A percentile compares a stretch with the other conserved stretches of the same genome.
phyloP scores from a whole-genome alignment of 257 asterid genomes.

The Catharanthus roseus region DNA sequence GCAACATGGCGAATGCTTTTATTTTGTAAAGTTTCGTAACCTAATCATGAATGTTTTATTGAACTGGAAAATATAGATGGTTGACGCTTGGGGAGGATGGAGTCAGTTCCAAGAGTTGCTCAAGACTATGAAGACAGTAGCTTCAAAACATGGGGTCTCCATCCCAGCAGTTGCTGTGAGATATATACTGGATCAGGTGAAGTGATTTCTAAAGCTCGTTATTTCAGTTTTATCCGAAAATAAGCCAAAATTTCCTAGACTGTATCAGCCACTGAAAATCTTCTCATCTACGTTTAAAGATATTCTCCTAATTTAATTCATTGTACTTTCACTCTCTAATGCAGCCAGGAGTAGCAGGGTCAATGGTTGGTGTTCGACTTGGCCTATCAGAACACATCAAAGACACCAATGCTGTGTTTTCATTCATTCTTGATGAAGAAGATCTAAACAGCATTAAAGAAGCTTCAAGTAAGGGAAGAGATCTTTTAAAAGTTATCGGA shows the following conservation, averaged over 20 bases:
- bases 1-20: neutral
- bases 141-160: conserved; percentile 71
- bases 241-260: neutral
- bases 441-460: conserved; percentile 55
- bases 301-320: neutral
- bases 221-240: neutral
- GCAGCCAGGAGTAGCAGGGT: conserved; percentile 95
- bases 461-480: conserved; percentile 66
- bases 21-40: neutral
- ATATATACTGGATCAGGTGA: conserved; percentile 80
- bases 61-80: conserved; percentile 49
- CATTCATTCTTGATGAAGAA: conserved; percentile 73
- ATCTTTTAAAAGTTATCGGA: conserved; percentile 68
- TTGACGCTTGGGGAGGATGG: conserved; percentile 99
- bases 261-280: neutral
- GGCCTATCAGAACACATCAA: conserved; percentile 82
- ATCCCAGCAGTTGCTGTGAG: conserved; percentile 86
- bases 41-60: neutral
- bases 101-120: conserved; percentile 77
- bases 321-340: neutral
- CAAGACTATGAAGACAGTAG: conserved; percentile 55
- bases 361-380: conserved; percentile 92
- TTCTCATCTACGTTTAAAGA: neutral
- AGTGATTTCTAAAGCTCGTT: neutral
- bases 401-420: conserved; percentile 56